phyloP scores from a whole-genome alignment of 2,329 filamentous ascomycete species.

The Raffaelea deltoideospora region DNA sequence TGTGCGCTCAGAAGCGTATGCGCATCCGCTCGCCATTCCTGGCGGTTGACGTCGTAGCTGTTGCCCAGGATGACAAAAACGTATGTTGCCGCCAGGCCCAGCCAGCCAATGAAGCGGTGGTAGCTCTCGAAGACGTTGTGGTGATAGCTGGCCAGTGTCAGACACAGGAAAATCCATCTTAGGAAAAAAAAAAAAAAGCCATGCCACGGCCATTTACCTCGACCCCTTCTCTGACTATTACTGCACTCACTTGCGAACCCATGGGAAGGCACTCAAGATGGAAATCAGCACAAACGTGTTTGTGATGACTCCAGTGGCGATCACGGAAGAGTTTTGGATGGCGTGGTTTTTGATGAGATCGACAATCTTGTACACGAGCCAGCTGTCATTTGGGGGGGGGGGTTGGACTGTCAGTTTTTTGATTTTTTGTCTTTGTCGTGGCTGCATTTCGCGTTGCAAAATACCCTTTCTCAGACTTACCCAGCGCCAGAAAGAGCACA shows the following conservation, averaged over 20 bases:
- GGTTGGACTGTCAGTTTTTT: too few species aligned
- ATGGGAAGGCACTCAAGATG: constrained; percentile 23
- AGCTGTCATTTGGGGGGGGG: too few species aligned
- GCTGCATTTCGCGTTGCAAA: too few species aligned
- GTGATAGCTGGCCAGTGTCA: constrained; percentile 15
- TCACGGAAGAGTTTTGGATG: constrained; percentile 18
- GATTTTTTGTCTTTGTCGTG: constrained; percentile 5
- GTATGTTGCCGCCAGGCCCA: constrained; percentile 23
- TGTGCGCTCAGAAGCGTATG: constrained; percentile 20
- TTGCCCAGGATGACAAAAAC: constrained; percentile 23
- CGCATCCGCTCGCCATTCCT: constrained; percentile 18
- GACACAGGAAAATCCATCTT: too few species aligned
- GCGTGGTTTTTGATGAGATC: constrained; percentile 19
- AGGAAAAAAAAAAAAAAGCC: too few species aligned
- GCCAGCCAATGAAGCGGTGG: constrained; percentile 26
- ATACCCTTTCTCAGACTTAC: constrained; percentile 10
- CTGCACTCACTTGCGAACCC: constrained; percentile 23
- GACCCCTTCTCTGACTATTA: too few species aligned
- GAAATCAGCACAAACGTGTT: constrained; percentile 22
- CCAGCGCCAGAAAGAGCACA: constrained; percentile 22
- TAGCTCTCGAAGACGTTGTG: constrained; percentile 25
- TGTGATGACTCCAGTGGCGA: constrained; percentile 22
- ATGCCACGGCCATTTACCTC: too few species aligned
- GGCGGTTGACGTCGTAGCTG: constrained; percentile 19
- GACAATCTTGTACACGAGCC: constrained; percentile 23